Percentiles rank a stretch among this genome's conserved stretches.
Evolutionary conservation across 495 filamentous ascomycete genomes (phyloP).

Genomic region (Opeltia flavorubescens): DNA sequence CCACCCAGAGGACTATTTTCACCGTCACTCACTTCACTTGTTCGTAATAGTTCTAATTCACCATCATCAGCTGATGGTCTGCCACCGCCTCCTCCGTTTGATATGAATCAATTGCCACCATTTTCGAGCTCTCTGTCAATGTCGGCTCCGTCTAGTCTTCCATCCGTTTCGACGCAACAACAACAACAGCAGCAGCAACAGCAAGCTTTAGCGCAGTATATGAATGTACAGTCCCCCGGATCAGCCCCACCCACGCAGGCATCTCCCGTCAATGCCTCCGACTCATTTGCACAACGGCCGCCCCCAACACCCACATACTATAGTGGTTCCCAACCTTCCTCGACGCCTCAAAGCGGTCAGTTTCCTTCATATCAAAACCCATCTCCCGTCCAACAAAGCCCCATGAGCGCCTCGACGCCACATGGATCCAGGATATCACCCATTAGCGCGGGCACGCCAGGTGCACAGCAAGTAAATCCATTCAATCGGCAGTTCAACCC

Average conservation of each 20-base stretch:
- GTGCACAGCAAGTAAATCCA: slow-evolving; percentile 26
- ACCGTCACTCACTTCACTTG: slow-evolving; percentile 31
- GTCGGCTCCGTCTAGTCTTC: slow-evolving; percentile 24
- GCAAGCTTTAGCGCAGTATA: slow-evolving; percentile 23
- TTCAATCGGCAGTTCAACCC: slow-evolving; percentile 39
- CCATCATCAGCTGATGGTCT: slow-evolving; percentile 35
- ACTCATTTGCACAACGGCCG: slow-evolving; percentile 45
- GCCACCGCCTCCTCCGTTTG: slow-evolving; percentile 40
- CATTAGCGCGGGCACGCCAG: slow-evolving; percentile 31
- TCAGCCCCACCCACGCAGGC: slow-evolving; percentile 40
- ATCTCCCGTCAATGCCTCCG: slow-evolving; percentile 44
- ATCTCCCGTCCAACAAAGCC: slow-evolving; percentile 44
- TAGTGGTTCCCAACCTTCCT: slow-evolving; percentile 41
- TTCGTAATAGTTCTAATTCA: slow-evolving; percentile 34
- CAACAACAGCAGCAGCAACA: slow-evolving; percentile 24
- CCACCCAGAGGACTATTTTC: slow-evolving; percentile 40
- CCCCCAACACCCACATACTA: slow-evolving; percentile 47
- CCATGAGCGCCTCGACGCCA: slow-evolving; percentile 38
- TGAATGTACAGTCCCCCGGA: slow-evolving; percentile 28
- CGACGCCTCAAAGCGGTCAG: slow-evolving; percentile 45
- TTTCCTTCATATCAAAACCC: slow-evolving; percentile 43
- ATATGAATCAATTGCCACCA: slow-evolving; percentile 43
- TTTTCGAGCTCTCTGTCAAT: slow-evolving; percentile 41
- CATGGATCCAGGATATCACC: slow-evolving; percentile 37
- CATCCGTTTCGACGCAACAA: slow-evolving; percentile 8